Percentiles rank a stretch among this genome's conserved stretches.
Conservation (phyloP, 805 yeast species). For the Suhomyces xylopsoci region DNA sequence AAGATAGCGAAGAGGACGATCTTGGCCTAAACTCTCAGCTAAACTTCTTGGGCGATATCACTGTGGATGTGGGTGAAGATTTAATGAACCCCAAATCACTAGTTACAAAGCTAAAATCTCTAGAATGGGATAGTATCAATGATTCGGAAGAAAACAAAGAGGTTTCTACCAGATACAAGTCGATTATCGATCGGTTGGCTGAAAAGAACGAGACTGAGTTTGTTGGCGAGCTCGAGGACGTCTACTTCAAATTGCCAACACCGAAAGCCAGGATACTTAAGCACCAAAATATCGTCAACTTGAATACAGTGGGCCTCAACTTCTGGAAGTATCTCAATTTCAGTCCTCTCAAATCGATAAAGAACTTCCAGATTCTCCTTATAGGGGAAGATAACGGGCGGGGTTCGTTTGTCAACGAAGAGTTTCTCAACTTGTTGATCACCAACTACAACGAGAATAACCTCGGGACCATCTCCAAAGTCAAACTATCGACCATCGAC, state of each 20-base stretch:
- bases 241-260: conserved; percentile 20
- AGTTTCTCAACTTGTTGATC: conserved; percentile 41
- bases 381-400: conserved; percentile 30
- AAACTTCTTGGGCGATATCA: conserved; percentile 37
- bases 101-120: conserved; percentile 17
- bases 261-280: conserved; percentile 30
- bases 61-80: conserved; percentile 23
- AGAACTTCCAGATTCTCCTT: conserved; percentile 52
- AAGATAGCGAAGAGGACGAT: conserved; percentile 13
- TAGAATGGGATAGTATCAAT: conserved; percentile 38
- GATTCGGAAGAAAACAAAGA: conserved; percentile 14
- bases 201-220: background rate
- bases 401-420: conserved; percentile 24
- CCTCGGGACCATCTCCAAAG: conserved; percentile 43
- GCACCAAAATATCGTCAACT: conserved; percentile 43
- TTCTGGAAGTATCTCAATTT: conserved; percentile 60
- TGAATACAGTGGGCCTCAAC: conserved; percentile 41
- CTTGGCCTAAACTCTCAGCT: conserved; percentile 27
- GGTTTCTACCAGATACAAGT: conserved; percentile 20
- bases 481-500: conserved; percentile 27
- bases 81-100: conserved; percentile 22
- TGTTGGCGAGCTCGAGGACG: conserved; percentile 14
- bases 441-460: conserved; percentile 47
- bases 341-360: conserved; percentile 48
- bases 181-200: conserved; percentile 14